phyloP scores from a whole-genome alignment of 2,329 filamentous ascomycete genomes.

The Bimuria novae-zelandiae region DNA sequence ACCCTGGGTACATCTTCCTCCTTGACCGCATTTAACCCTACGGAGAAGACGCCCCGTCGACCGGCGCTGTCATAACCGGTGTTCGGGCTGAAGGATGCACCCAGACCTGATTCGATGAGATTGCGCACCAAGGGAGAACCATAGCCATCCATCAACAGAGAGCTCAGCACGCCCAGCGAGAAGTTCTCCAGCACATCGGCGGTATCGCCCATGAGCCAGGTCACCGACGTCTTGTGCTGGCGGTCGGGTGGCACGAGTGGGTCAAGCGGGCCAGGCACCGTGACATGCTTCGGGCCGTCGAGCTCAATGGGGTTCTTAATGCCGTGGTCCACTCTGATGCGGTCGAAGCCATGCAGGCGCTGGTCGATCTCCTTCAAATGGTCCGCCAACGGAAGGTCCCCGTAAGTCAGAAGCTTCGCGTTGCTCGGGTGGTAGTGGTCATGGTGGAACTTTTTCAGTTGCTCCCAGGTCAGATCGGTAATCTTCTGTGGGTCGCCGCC shows the following conservation, averaged over 20 bases:
- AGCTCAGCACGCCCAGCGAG: constrained; percentile 79
- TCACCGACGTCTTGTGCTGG: constrained; percentile 91
- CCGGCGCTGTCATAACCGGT: constrained; percentile 85
- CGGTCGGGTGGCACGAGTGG: constrained; percentile 82
- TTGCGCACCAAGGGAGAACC: constrained; percentile 90
- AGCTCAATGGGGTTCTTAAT: constrained; percentile 79
- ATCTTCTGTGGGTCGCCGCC: constrained; percentile 96
- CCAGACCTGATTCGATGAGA: constrained; percentile 85
- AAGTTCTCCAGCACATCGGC: constrained; percentile 86
- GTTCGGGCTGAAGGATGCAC: constrained; percentile 93
- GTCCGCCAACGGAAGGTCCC: constrained; percentile 82
- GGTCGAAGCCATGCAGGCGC: constrained; percentile 74
- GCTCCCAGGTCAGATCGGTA: constrained; percentile 89
- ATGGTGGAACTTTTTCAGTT: constrained; percentile 84
- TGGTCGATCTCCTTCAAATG: constrained; percentile 80
- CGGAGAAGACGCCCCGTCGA: constrained; percentile 80
- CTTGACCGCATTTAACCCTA: constrained; percentile 88
- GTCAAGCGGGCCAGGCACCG: constrained; percentile 80
- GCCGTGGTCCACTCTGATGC: constrained; percentile 69
- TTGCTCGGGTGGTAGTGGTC: constrained; percentile 98
- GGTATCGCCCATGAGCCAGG: constrained; percentile 87
- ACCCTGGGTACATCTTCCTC: constrained; percentile 78
- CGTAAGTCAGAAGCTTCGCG: constrained; percentile 93
- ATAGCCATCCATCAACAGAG: constrained; percentile 88
- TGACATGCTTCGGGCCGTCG: constrained; percentile 69